Base-by-base conservation (phyloP, 106 monocot species). In the Phalaenopsis equestris region DNA sequence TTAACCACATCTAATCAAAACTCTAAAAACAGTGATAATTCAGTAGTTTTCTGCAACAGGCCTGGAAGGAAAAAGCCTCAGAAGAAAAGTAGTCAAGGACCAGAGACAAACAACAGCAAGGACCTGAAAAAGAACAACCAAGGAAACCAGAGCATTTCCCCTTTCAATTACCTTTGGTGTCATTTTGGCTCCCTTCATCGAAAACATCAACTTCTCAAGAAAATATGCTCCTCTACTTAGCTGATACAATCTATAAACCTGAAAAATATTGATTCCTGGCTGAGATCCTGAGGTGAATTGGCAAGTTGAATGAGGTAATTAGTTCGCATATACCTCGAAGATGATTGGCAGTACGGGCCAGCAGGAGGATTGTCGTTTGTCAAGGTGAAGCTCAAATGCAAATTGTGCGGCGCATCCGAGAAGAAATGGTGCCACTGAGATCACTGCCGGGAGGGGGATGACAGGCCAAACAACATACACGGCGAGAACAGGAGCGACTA, bases 181-280 rank as follows among this genome's bases (percentile, higher is more conserved):
- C 58, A 52, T 78, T 37, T 81, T 46, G 18, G 84, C 55, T 15
- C 79, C 83, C 55, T 81, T 84, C 84, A 93, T 81, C 11, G 87
- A 80, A 41, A 78, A 85, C 83, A 93, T 77, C 77, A 88, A 23
- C 81, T 61, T 84, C 82, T 93, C 88, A 47, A 93, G 61, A 79
- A 93, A 93, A 72, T 90, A 84, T 18, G 92, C 88, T 23, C 84
- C 92, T 77, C 82, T 90, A 58, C 81, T 90, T 64, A 93, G 72
- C 84, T 93, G 92, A 86, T 90, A 93, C 67, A 93, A 49, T 81
- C 92, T 88, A 43, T 93, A 93, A 12, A 90, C 67, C 92, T 93
- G 92, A 56, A 75, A 45, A 30, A 79, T 46, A 67, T 49, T 49
- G 9, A 42, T 52, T 24, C 11, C 21, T 24, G 76, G 36, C 5